Evolutionary conservation across 73 alveolate genomes (phyloP).

Genomic region (Uronychia binucleata): DNA sequence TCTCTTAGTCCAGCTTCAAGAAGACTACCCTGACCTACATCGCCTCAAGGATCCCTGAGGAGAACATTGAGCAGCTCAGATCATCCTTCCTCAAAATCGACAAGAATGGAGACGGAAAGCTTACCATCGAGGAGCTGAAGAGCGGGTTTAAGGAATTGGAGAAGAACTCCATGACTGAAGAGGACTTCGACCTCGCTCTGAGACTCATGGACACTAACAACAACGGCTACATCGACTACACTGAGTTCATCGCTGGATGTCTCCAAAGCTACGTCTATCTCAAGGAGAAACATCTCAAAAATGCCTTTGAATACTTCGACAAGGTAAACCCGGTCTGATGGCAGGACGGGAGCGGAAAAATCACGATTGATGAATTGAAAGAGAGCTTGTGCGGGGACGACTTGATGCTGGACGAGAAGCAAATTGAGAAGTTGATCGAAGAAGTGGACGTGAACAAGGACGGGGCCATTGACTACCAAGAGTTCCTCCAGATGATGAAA

Average conservation of each 20-base stretch:
- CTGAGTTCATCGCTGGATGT: conserved; percentile 79
- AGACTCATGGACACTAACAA: conserved; percentile 62
- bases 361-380: conserved; percentile 74
- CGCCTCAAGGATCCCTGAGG: conserved; percentile 81
- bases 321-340: neutral
- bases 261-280: conserved; percentile 56
- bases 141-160: conserved; percentile 43
- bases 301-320: conserved; percentile 68
- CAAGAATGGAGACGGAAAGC: conserved; percentile 87
- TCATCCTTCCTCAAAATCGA: conserved; percentile 80
- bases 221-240: conserved; percentile 72
- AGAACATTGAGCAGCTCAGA: conserved; percentile 74
- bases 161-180: conserved; percentile 29
- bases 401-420: conserved; percentile 49
- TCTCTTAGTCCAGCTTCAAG: conserved; percentile 25
- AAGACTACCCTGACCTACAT: conserved; percentile 76
- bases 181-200: conserved; percentile 43
- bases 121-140: conserved; percentile 75
- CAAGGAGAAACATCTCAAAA: conserved; percentile 49
- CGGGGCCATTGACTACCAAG: conserved; percentile 52
- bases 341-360: conserved; percentile 74
- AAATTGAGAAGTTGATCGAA: conserved; percentile 9
- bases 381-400: conserved; percentile 61
- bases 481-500: conserved; percentile 63
- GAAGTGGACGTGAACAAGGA: conserved; percentile 62